Evolutionary conservation across 163 green algal species (phyloP).

Genomic region (Scenedesmus sp.): DNA sequence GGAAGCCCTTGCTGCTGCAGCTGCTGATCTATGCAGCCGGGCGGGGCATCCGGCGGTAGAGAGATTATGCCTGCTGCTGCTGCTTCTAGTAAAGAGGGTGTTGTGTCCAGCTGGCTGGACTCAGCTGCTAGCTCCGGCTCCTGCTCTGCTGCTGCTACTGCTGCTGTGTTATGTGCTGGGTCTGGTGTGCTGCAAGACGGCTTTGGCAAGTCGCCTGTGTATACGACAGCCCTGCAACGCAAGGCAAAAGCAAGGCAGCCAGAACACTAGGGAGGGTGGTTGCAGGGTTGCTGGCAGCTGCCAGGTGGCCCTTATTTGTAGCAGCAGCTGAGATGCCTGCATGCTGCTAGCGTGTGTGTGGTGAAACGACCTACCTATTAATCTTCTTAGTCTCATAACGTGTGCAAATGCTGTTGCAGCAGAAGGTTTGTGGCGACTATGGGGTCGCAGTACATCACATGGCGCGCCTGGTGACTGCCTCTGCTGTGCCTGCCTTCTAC

Average conservation of each 20-base stretch:
- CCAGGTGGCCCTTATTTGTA: too few relatives aligned
- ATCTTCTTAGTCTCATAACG: too few relatives aligned
- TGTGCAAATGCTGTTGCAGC: not conserved
- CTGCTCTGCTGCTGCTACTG: not conserved
- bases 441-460: too few relatives aligned
- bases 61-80: slow-evolving; percentile 4
- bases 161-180: not conserved
- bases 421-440: not conserved
- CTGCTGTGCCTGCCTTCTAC: not conserved
- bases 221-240: not conserved
- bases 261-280: not conserved
- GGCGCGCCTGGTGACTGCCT: not conserved
- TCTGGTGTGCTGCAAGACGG: not conserved
- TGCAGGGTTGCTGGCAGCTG: too few relatives aligned
- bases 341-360: too few relatives aligned
- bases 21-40: not conserved
- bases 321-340: too few relatives aligned
- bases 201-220: not conserved
- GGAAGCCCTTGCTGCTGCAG: not conserved
- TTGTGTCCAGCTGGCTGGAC: not conserved
- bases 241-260: not conserved
- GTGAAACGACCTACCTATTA: too few relatives aligned
- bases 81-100: not conserved
- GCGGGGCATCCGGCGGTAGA: not conserved
- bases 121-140: not conserved